Conservation (phyloP, 371 early-diverging fungal species). For the Mortierella polycephala region DNA sequence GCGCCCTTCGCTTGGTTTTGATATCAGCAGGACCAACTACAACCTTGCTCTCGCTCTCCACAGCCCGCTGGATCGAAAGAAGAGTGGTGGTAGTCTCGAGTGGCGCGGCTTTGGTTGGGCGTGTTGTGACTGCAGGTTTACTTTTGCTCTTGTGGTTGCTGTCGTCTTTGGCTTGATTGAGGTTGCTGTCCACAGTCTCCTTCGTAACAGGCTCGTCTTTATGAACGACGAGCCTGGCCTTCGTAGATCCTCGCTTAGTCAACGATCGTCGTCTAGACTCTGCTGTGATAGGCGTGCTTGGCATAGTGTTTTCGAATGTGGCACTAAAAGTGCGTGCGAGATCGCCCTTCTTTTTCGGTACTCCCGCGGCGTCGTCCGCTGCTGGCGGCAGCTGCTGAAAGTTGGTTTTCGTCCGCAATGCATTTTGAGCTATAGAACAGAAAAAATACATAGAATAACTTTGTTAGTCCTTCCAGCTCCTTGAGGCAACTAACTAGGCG, state of each 20-base stretch:
- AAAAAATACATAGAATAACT: neutral
- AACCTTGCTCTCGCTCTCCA: conserved; percentile 34
- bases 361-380: neutral
- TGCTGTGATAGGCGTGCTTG: conserved; percentile 2
- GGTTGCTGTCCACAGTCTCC: neutral
- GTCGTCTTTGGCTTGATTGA: neutral
- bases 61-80: conserved; percentile 35
- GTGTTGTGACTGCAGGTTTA: neutral
- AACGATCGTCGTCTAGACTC: conserved; percentile 34
- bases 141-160: neutral
- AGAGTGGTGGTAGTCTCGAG: conserved; percentile 25
- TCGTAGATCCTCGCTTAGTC: conserved; percentile 46
- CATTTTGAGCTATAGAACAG: conserved; percentile 16
- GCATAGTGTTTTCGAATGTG: conserved; percentile 9
- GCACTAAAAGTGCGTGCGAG: conserved; percentile 44
- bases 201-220: conserved; percentile 21
- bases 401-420: conserved; percentile 44
- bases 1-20: conserved; percentile 40
- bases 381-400: conserved; percentile 22
- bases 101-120: conserved; percentile 14
- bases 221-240: conserved; percentile 31
- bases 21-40: conserved; percentile 35
- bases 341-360: conserved; percentile 8
- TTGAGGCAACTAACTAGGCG: neutral
- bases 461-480: neutral